Percentiles rank a stretch among this genome's conserved stretches.
These are phyloP conservation scores for Skeletonema marinoi DNA, from an alignment of 108 stramenopile genomes.

Conservation along the genomic window DNA sequence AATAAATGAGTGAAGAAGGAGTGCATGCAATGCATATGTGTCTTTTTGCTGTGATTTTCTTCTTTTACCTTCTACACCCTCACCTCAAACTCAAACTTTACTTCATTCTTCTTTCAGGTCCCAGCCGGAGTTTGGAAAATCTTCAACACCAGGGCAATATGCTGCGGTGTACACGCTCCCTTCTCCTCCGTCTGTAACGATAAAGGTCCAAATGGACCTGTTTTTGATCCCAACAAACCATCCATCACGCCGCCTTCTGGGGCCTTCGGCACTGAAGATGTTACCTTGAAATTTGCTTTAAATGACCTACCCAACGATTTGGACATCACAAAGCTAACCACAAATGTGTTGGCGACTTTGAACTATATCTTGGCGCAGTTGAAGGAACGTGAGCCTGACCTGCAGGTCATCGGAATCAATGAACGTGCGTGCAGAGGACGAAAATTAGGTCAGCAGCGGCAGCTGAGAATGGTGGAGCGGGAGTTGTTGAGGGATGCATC, in stretches of 20 bases:
- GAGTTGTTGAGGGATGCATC: background rate
- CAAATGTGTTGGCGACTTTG: background rate
- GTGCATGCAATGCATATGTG: too few relatives aligned
- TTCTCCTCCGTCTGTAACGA: too few relatives aligned
- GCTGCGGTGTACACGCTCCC: too few relatives aligned
- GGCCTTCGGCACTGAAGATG: background rate
- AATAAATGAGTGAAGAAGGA: too few relatives aligned
- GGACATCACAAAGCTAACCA: background rate
- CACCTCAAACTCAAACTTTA: too few relatives aligned
- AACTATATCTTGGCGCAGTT: background rate
- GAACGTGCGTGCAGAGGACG: background rate
- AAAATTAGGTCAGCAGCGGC: background rate
- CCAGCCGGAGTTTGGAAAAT: too few relatives aligned
- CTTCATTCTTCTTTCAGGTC: constrained; percentile 6
- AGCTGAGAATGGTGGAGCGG: background rate
- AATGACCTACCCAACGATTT: constrained; percentile 11
- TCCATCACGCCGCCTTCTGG: background rate
- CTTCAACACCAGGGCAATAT: too few relatives aligned
- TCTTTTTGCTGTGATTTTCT: too few relatives aligned
- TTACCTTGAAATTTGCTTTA: constrained; percentile 15
- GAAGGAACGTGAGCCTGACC: background rate
- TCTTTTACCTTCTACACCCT: too few relatives aligned
- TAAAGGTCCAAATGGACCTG: background rate
- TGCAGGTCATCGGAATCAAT: background rate
- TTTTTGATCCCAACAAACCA: too few relatives aligned